Percentiles rank a stretch among this genome's conserved stretches.
Conservation (phyloP, 495 filamentous ascomycete genomes). For the Podospora fimiseda region DNA sequence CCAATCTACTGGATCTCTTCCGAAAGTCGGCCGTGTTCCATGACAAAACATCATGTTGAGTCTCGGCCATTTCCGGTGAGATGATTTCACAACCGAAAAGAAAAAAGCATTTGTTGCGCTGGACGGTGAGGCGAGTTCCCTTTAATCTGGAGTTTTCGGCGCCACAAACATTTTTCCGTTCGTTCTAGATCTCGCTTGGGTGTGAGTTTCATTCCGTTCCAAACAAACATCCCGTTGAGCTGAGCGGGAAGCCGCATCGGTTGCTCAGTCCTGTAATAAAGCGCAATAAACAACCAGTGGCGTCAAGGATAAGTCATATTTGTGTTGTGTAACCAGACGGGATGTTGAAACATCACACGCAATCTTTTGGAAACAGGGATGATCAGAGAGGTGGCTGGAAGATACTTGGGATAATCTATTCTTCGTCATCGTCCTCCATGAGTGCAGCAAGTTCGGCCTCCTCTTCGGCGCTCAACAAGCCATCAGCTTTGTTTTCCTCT, state of each 20-base stretch:
- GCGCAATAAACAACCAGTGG: constrained; percentile 12
- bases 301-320: constrained; percentile 2
- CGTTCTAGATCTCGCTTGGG: neutral
- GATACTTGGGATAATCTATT: neutral
- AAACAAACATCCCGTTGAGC: constrained; percentile 6
- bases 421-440: constrained; percentile 63
- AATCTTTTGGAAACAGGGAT: neutral
- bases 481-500: constrained; percentile 28
- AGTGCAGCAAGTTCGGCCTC: constrained; percentile 81
- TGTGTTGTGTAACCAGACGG: constrained; percentile 10
- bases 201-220: neutral
- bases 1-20: no score
- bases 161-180: neutral
- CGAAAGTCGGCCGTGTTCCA: no score
- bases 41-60: neutral
- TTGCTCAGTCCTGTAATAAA: constrained; percentile 12
- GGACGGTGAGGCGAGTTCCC: no score
- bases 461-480: constrained; percentile 68
- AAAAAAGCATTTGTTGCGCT: no score
- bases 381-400: neutral
- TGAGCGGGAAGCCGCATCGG: constrained; percentile 7
- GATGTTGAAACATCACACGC: neutral
- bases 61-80: constrained; percentile 1
- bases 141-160: neutral
- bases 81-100: neutral